Evolutionary conservation across 1,139 yeast species (phyloP), one percentile per base, ranked within the genome.

Genomic region (Candida tropicalis): DNA sequence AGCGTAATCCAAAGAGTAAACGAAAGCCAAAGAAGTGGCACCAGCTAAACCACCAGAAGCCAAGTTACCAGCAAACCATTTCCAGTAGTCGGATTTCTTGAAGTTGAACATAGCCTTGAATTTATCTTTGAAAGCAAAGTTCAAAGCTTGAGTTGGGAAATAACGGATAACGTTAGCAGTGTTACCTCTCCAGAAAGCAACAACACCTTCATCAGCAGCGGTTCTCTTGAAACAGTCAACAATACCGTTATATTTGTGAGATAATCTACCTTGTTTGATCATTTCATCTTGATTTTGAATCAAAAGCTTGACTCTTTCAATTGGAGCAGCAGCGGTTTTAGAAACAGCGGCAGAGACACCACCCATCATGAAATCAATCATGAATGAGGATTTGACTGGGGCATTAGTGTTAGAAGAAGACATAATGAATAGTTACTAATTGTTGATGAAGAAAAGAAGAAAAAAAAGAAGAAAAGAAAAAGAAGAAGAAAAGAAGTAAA

Each of bases 321-420:
- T 73, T 69, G 79, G 79, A 57, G 79, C 78, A 57, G 78, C 78
- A 44, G 77, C 78, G 52, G 79, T 73, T 70, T 73, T 73, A 54
- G 78, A 71, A 68, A 73, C 76, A 62, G 79, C 79, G 68, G 79
- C 79, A 71, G 79, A 73, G 55, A 73, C 75, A 73, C 79, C 79
- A 66, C 79, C 79, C 77, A 73, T 70, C 72, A 73, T 52, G 66
- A 73, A 73, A 59, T 73, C 77, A 60, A 61, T 50, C 52, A 64
- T 49, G 60, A 65, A 65, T 44, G 56, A 51, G 45, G 55, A 52
- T 52, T 64, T 31, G n/a, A 22, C 15, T n/a, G 23, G 15, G 18
- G 35, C 35, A 31, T 31, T 59, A 46, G 48, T 26, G 48, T 45
- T 41, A 31, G 35, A 31, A 31, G 35, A 31, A 31, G 35, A 31